Evolutionary conservation across 2,329 filamentous ascomycete species (phyloP), one percentile per base, ranked within the genome.

Genomic region (Cladosporium sp.): DNA sequence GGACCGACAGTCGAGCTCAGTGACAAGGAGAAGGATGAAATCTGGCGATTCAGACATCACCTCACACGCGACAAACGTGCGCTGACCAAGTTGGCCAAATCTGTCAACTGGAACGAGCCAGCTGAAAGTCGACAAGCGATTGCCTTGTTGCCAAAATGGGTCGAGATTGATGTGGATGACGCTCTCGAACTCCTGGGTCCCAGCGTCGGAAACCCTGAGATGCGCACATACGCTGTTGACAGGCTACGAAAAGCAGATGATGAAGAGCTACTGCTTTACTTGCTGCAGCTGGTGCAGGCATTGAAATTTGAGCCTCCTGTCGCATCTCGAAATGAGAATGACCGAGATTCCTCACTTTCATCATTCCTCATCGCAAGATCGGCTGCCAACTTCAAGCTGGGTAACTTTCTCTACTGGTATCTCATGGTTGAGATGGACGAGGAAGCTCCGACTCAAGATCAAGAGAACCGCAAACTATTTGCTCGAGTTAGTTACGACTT

Each of bases 11-110:
- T 96, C 56, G 81, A 88, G 42, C 76, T 99, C 19, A 89, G 84
- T 1, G 82, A 89, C 0, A 91, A 96, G 66, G 93, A 99, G 68
- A 95, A 95, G 64, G 93, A 99, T 68, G 78, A 96, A 45, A 83
- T 99, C 17, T 99, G 95, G 95, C 93, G 95, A 62, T 99, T 97
- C 72, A 81, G 93, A 52, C 95, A 97, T 68, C 92, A 96, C 67
- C 72, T 99, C 18, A 93, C 91, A 1, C 80, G 90, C 51, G 91
- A 99, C 67, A 99, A 99, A 60, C 67, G 73, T 50, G 75, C 92
- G 2, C 76, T 97, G 52, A 99, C 92, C 29, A 99, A 99, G 63
- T 95, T 99, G 60, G 89, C 97, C 67, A 99, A 97, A 68, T 96
- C 92, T 0, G 92, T 96, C 34, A 91, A 95, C 58, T 99, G 93